Percentiles rank a stretch among this genome's conserved stretches.
Conservation (phyloP, 2,329 filamentous ascomycete species). For the Aspergillus phoenicis region DNA sequence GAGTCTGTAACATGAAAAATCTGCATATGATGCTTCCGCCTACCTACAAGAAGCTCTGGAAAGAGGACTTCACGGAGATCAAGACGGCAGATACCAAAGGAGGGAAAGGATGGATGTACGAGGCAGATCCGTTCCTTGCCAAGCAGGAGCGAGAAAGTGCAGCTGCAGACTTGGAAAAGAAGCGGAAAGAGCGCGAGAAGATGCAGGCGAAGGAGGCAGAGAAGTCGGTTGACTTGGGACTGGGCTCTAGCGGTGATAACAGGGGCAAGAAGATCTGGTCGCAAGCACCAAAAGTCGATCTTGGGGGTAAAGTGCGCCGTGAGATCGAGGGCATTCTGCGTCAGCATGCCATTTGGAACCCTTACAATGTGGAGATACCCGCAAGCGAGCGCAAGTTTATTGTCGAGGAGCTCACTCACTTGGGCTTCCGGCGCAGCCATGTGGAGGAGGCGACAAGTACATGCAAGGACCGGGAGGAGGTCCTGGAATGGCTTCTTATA, state of each 20-base stretch:
- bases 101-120: slow-evolving; percentile 84
- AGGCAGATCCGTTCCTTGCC: slow-evolving; percentile 88
- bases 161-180: slow-evolving; percentile 75
- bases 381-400: slow-evolving; percentile 60
- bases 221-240: slow-evolving; percentile 60
- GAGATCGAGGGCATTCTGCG: slow-evolving; percentile 80
- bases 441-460: slow-evolving; percentile 82
- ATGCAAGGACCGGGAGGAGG: slow-evolving; percentile 90
- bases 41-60: slow-evolving; percentile 87
- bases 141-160: slow-evolving; percentile 78
- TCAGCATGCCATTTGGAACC: slow-evolving; percentile 82
- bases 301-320: slow-evolving; percentile 78
- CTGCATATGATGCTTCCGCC: slow-evolving; percentile 93
- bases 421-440: slow-evolving; percentile 88
- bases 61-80: slow-evolving; percentile 77
- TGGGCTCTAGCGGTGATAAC: slow-evolving; percentile 38
- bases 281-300: slow-evolving; percentile 84
- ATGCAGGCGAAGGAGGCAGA: slow-evolving; percentile 66
- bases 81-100: slow-evolving; percentile 80
- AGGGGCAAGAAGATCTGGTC: slow-evolving; percentile 73
- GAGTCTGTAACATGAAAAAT: slow-evolving; percentile 94
- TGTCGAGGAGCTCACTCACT: slow-evolving; percentile 70
- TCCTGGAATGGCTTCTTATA: slow-evolving; percentile 92
- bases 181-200: slow-evolving; percentile 69
- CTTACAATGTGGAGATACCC: slow-evolving; percentile 69